Evolutionary conservation across 371 early-diverging fungal genomes (phyloP), one percentile per base, ranked within the genome.

Genomic region (Coemansia sp.): DNA sequence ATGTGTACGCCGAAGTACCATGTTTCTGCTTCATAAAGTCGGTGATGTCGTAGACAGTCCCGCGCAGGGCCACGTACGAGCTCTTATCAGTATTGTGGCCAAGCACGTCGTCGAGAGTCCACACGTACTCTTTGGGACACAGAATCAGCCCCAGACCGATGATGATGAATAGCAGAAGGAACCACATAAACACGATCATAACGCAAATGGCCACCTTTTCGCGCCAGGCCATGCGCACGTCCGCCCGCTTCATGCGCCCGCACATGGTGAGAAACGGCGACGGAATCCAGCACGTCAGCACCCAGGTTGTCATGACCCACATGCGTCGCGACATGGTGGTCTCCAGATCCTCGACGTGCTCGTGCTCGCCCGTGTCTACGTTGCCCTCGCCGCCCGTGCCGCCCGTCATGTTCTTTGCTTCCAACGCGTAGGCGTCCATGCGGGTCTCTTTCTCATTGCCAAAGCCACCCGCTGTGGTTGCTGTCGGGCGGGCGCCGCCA

Each of bases 221-320:
- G 55, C 96, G 88, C 98, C 98, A 97, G 1, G 98, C 98, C 80
- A 93, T 85, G 30, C 89, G 89, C 26, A 92, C 84, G 67, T 97
- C 95, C 35, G 83, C 83, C 7, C 87, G 86, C 59, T 87, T 87
- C 90, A 93, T 92, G 34, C 86, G 81, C 56, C 92, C 92, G 60
- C 90, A 90, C 56, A 70, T 57, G 6, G 41, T 39, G 13, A 76
- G 54, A 78, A 55, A 91, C 47, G 80, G 83, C 3, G 88, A 82
- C 6, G 91, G 91, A 32, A 89, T 84, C 87, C 88, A 89, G 86
- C 86, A 91, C 1, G 91, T 91, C 58, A 84, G 67, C 16, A 82
- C 64, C 85, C 85, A 87, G 0, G 87, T 86, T 52, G 86, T 73
- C 5, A 81, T 75, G 8, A 88, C 83, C 91, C 91, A 91, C 70